Evolutionary conservation across 2,329 filamentous ascomycete species (phyloP), one percentile per base, ranked within the genome.

Genomic region (Aspergillus piperis): DNA sequence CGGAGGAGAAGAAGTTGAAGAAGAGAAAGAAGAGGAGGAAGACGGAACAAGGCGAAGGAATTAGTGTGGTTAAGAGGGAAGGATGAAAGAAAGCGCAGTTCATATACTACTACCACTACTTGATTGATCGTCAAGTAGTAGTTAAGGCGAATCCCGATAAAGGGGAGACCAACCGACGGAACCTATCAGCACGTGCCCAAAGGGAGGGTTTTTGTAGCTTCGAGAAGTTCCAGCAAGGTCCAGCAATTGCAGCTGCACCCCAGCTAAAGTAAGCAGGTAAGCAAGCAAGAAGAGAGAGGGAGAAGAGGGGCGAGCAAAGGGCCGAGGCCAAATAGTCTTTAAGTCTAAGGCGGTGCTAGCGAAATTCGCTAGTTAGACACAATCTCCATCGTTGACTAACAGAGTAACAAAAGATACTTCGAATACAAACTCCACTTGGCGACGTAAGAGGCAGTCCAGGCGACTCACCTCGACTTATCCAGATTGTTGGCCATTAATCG

Each of bases 151-250:
- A n/a, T 39, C n/a, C 25, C 44, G 54, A 52, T 36, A 50, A 55
- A 55, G 53, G 53, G 53, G 53, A 47, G 42, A 17, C 32, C 30
- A 21, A 53, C 38, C 32, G 56, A 30, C 25, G 27, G 54, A 42
- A 57, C 44, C 55, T 50, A 50, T 42, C 23, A 44, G 53, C 53
- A 55, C 53, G 53, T 55, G 53, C 53, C 11, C 32, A 36, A n/a
- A 27, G n/a, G 30, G 53, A 36, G 25, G 25, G 53, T 49, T 49
- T 36, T 38, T 41, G 57, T 27, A 49, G 49, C 53, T 58, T 54
- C 55, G 51, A 47, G 54, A 61, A 58, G 27, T 30, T 30, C 27
- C 27, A 30, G 27, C 27, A 30, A 30, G 38, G 39, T 36, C 32
- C 39, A 42, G 39, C 39, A 27, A 58, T 21, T 23, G 15, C 32